Evolutionary conservation across 2,329 filamentous ascomycete species (phyloP).

Genomic region (Aspergillus sp.): DNA sequence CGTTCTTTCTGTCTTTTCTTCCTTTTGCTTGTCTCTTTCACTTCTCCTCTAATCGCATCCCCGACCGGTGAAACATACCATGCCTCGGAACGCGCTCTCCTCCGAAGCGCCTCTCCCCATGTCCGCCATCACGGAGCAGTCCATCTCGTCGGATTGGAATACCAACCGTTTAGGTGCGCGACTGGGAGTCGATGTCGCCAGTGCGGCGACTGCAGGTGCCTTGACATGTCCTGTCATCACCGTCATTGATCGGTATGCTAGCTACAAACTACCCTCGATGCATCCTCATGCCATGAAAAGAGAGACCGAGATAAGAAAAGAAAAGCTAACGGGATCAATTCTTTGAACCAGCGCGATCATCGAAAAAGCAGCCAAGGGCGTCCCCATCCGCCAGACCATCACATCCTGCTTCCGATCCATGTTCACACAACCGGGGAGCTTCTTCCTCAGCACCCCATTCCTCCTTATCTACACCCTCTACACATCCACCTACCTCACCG

Average conservation of each 20-base stretch:
- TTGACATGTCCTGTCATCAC: conserved; percentile 82
- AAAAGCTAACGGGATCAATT: not conserved
- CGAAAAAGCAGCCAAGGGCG: conserved; percentile 51
- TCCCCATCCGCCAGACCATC: conserved; percentile 46
- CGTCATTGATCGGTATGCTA: conserved; percentile 75
- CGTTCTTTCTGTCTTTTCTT: not conserved
- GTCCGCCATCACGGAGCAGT: conserved; percentile 26
- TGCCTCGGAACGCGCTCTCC: conserved; percentile 34
- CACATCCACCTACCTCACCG: conserved; percentile 84
- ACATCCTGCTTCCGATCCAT: conserved; percentile 43
- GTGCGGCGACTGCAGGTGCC: conserved; percentile 70
- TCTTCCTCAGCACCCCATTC: conserved; percentile 52
- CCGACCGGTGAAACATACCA: conserved; percentile 18
- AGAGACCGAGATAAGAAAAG: too few species aligned
- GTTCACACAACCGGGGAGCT: conserved; percentile 43
- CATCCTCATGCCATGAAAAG: too few species aligned
- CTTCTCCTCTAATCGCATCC: not conserved
- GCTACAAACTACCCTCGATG: too few species aligned
- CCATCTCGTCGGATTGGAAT: conserved; percentile 61
- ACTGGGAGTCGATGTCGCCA: conserved; percentile 67
- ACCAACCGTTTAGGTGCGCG: conserved; percentile 70
- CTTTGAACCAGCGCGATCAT: conserved; percentile 47
- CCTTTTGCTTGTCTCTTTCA: conserved; percentile 1
- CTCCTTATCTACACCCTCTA: conserved; percentile 65
- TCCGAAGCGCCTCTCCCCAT: conserved; percentile 28